phyloP scores from a whole-genome alignment of 768 basidiomycete species.

The Lactarius indigo region DNA sequence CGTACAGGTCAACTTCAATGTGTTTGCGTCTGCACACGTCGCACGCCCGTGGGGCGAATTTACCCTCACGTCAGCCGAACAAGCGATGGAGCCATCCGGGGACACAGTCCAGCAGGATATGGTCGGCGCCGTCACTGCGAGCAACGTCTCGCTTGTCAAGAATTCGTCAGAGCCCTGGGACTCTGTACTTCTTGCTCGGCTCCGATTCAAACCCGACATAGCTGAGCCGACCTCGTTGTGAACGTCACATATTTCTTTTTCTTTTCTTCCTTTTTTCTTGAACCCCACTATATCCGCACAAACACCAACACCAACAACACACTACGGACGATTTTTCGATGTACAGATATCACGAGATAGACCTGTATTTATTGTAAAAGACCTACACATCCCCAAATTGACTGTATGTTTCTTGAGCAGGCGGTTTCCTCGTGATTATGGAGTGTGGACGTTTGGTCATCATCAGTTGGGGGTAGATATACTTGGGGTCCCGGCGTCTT shows the following conservation, averaged over 20 bases:
- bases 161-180: constrained; percentile 40
- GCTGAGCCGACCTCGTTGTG: constrained; percentile 52
- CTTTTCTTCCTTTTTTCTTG: background rate
- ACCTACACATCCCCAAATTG: background rate
- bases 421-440: background rate
- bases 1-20: constrained; percentile 62
- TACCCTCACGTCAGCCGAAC: constrained; percentile 44
- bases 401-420: background rate
- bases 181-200: constrained; percentile 57
- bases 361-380: background rate
- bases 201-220: constrained; percentile 63
- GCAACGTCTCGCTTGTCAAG: constrained; percentile 50
- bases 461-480: background rate
- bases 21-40: constrained; percentile 46
- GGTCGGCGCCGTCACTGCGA: constrained; percentile 32
- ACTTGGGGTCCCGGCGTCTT: background rate
- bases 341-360: background rate
- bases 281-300: background rate
- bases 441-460: background rate
- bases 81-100: constrained; percentile 36
- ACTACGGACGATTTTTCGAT: background rate
- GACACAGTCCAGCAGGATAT: constrained; percentile 44
- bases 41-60: constrained; percentile 76
- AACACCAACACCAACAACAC: background rate
- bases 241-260: background rate